Conservation (phyloP, 73 alveolate genomes). For the Blepharisma japonicum region DNA sequence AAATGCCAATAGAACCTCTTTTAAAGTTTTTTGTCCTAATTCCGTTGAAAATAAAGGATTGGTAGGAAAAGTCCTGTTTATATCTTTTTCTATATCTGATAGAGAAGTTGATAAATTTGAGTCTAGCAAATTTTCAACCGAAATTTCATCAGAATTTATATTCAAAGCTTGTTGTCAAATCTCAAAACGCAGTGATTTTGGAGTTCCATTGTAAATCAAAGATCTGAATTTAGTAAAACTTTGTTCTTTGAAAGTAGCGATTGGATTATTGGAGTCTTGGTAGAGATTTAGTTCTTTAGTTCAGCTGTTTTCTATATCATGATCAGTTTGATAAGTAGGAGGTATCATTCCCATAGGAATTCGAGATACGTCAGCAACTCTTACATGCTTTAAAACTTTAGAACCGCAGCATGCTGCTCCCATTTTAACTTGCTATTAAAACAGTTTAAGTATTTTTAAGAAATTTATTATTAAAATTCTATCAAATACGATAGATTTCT, state of each 20-base stretch:
- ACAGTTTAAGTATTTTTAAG: too few relatives aligned
- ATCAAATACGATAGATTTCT: too few relatives aligned
- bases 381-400: not conserved
- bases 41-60: not conserved
- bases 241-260: not conserved
- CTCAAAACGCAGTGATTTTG: not conserved
- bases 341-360: too few relatives aligned
- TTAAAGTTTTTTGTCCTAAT: not conserved
- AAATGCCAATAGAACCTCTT: conserved; percentile 2
- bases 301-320: too few relatives aligned
- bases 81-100: conserved; percentile 12
- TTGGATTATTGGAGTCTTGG: too few relatives aligned
- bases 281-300: too few relatives aligned
- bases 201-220: not conserved
- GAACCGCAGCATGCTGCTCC: conserved; percentile 21
- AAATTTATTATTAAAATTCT: too few relatives aligned
- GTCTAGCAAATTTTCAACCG: not conserved
- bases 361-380: not conserved
- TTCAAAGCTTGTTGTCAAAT: not conserved
- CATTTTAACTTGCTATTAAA: not conserved
- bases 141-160: not conserved
- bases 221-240: not conserved
- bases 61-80: conserved; percentile 4
- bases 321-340: too few relatives aligned
- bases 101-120: not conserved